Evolutionary conservation across 1,139 yeast species (phyloP).

Genomic region (Debaryomyces udenii): DNA sequence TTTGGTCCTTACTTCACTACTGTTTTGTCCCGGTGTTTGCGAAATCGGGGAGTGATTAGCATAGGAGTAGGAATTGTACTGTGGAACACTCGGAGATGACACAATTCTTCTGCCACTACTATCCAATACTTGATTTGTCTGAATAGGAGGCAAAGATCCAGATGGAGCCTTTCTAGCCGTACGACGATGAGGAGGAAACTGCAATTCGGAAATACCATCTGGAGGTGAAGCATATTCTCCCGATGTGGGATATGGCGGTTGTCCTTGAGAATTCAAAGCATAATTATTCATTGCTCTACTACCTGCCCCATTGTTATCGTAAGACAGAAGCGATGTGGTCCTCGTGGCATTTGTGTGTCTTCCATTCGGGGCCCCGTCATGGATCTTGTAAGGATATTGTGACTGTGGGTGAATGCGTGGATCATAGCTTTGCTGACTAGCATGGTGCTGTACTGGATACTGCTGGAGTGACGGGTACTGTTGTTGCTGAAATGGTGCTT

Average conservation of each 20-base stretch:
- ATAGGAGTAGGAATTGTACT: conserved; percentile 11
- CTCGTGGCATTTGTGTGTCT: conserved; percentile 7
- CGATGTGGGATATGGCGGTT: conserved; percentile 12
- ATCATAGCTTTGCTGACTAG: conserved; percentile 6
- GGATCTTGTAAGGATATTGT: conserved; percentile 12
- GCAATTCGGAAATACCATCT: conserved; percentile 2
- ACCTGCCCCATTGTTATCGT: conserved; percentile 9
- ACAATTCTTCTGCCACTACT: conserved; percentile 26
- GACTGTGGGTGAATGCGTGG: conserved; percentile 4
- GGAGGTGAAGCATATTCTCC: conserved; percentile 8
- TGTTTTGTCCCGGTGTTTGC: conserved; percentile 13
- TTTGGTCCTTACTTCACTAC: conserved; percentile 25
- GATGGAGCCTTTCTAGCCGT: conserved; percentile 15
- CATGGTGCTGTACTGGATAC: conserved; percentile 6
- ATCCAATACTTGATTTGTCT: conserved; percentile 17
- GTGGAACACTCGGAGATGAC: conserved; percentile 27
- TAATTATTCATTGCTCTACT: conserved; percentile 1
- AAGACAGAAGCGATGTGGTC: conserved; percentile 17
- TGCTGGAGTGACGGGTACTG: not conserved
- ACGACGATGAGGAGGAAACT: conserved; percentile 14
- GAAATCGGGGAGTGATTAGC: conserved; percentile 15
- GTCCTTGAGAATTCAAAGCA: conserved; percentile 9
- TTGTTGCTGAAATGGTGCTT: conserved; percentile 10
- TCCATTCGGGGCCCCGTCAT: conserved; percentile 7
- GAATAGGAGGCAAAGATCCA: conserved; percentile 23